These are phyloP conservation scores for Kernera saxatilis DNA, from an alignment of 345 rosid species.

Conservation along the genomic window DNA sequence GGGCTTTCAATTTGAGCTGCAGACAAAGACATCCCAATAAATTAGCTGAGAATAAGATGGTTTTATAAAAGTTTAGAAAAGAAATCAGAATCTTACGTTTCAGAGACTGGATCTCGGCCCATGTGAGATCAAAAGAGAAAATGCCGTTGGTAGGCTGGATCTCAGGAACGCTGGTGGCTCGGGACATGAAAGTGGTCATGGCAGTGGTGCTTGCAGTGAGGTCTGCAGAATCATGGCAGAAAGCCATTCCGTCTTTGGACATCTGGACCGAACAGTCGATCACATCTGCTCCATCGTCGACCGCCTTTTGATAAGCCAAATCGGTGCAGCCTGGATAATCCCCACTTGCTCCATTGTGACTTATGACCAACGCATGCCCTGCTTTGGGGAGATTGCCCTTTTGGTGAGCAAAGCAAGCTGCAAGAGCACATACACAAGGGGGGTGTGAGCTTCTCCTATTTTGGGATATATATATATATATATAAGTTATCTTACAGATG, in stretches of 20 bases:
- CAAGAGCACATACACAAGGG: conserved; percentile 2
- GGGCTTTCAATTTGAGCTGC: conserved; percentile 78
- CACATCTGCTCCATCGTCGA: conserved; percentile 68
- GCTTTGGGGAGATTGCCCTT: conserved; percentile 23
- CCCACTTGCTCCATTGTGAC: conserved; percentile 91
- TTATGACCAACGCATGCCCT: conserved; percentile 48
- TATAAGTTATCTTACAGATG: conserved; percentile 42
- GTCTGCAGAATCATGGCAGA: conserved; percentile 67
- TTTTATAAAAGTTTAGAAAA: neutral
- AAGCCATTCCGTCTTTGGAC: conserved; percentile 77
- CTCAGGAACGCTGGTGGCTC: conserved; percentile 51
- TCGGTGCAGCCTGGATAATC: conserved; percentile 77
- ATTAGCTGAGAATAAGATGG: neutral
- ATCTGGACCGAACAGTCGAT: conserved; percentile 84
- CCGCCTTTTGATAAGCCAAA: conserved; percentile 72
- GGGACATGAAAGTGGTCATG: conserved; percentile 46
- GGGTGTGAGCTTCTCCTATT: neutral
- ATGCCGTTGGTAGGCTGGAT: conserved; percentile 59
- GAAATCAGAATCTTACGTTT: conserved; percentile 41
- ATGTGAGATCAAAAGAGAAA: conserved; percentile 81
- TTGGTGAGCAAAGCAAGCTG: conserved; percentile 61
- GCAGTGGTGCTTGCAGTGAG: conserved; percentile 57
- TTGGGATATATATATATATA: neutral
- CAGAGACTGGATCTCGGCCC: conserved; percentile 76
- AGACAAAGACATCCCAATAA: conserved; percentile 3